These are phyloP conservation scores for Citrus medica DNA, from an alignment of 345 rosid species.

Conservation along the genomic window DNA sequence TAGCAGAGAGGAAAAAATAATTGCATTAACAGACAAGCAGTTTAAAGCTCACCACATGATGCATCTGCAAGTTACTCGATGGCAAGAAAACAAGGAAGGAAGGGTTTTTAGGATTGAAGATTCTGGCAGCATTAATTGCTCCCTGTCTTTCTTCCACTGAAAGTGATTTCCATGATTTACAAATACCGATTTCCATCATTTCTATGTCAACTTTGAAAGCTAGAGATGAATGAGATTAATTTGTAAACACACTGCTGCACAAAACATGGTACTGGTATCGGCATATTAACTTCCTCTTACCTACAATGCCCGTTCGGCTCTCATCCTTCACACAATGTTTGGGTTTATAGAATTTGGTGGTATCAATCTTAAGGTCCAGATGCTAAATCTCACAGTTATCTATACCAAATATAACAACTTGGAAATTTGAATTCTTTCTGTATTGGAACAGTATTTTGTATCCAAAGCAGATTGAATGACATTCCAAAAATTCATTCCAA, in stretches of 20 bases:
- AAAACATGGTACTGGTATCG: background rate
- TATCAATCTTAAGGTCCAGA: background rate
- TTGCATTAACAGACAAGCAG: too few relatives aligned
- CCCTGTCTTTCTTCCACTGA: constrained; percentile 20
- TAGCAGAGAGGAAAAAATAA: too few relatives aligned
- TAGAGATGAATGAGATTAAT: background rate
- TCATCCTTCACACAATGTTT: background rate
- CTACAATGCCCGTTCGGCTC: background rate
- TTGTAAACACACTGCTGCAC: background rate
- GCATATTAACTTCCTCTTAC: constrained; percentile 17
- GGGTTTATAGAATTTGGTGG: background rate
- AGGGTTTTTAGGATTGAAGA: constrained; percentile 32
- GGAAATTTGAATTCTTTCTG: constrained; percentile 31
- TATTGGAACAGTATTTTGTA: constrained; percentile 35
- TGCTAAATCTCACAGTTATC: constrained; percentile 34
- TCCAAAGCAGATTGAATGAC: constrained; percentile 28
- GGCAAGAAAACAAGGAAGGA: constrained; percentile 32
- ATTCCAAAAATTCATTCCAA: constrained; percentile 36
- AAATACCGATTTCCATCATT: constrained; percentile 1
- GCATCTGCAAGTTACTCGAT: background rate
- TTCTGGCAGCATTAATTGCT: constrained; percentile 30
- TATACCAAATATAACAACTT: constrained; percentile 25
- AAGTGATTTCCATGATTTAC: background rate
- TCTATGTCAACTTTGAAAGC: background rate
- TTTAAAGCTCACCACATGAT: background rate